Percentiles rank a stretch among this genome's conserved stretches.
Evolutionary conservation across 371 early-diverging fungal genomes (phyloP).

Genomic region (Mucor ambiguus): DNA sequence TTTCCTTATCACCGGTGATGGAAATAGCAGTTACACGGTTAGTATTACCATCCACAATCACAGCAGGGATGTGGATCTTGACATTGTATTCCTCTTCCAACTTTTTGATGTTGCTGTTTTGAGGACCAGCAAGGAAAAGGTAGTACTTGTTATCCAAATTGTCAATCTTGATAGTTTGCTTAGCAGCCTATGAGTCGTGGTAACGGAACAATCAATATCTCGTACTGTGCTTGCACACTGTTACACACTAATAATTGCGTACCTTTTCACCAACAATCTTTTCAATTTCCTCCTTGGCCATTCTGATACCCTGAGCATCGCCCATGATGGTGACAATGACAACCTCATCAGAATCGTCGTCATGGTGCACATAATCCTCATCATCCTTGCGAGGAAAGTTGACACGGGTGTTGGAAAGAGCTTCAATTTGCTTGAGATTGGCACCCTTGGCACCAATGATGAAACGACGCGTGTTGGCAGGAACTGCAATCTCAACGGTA

Average conservation of each 20-base stretch:
- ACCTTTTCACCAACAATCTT: conserved; percentile 79
- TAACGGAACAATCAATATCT: neutral
- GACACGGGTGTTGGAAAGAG: conserved; percentile 79
- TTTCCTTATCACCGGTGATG: conserved; percentile 73
- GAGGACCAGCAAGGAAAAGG: conserved; percentile 83
- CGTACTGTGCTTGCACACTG: neutral
- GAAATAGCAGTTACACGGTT: conserved; percentile 59
- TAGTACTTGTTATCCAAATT: conserved; percentile 68
- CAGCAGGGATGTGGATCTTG: conserved; percentile 80
- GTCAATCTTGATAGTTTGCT: conserved; percentile 56
- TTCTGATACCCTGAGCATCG: conserved; percentile 78
- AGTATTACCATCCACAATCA: conserved; percentile 38
- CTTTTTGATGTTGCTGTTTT: conserved; percentile 56
- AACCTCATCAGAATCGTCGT: conserved; percentile 58
- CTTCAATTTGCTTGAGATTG: conserved; percentile 75
- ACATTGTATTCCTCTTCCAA: conserved; percentile 69
- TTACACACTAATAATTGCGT: conserved; percentile 5
- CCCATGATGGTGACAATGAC: conserved; percentile 81
- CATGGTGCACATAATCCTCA: conserved; percentile 40
- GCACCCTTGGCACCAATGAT: conserved; percentile 87
- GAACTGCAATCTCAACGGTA: conserved; percentile 68
- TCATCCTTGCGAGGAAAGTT: conserved; percentile 67
- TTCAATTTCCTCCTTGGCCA: conserved; percentile 88
- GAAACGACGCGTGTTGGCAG: conserved; percentile 78
- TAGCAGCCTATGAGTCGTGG: conserved; percentile 44